These are phyloP conservation scores for Linum trigynum DNA, from an alignment of 345 rosid species.

Conservation along the genomic window DNA sequence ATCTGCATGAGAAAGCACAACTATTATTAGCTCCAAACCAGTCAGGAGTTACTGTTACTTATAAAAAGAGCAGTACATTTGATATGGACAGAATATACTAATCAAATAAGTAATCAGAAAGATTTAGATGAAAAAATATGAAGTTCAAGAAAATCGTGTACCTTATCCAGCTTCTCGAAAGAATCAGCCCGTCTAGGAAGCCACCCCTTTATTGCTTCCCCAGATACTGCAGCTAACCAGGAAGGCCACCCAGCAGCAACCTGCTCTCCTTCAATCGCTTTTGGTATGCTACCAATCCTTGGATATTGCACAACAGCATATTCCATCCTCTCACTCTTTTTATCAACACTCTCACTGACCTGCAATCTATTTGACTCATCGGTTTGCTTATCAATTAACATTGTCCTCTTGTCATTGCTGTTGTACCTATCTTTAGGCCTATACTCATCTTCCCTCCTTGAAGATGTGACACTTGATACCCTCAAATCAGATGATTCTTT, in stretches of 20 bases:
- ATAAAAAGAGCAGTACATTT: neutral
- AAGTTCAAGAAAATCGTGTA: slow-evolving; percentile 25
- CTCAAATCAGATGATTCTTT: slow-evolving; percentile 52
- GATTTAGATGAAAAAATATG: neutral
- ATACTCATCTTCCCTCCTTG: slow-evolving; percentile 65
- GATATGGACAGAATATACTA: neutral
- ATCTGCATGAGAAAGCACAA: slow-evolving; percentile 44
- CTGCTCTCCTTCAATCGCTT: slow-evolving; percentile 81
- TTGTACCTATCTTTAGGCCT: slow-evolving; percentile 45
- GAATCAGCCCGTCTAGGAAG: slow-evolving; percentile 94
- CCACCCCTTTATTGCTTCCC: slow-evolving; percentile 96
- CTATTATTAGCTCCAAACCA: slow-evolving; percentile 6
- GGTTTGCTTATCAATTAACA: slow-evolving; percentile 57
- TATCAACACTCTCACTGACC: slow-evolving; percentile 41
- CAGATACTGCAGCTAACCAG: slow-evolving; percentile 94
- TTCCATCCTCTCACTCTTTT: slow-evolving; percentile 61
- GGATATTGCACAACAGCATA: slow-evolving; percentile 43
- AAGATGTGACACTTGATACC: slow-evolving; percentile 49
- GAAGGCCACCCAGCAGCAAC: slow-evolving; percentile 99
- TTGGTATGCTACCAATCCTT: slow-evolving; percentile 51
- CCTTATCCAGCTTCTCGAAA: slow-evolving; percentile 92
- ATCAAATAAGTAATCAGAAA: neutral
- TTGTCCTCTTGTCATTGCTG: slow-evolving; percentile 44
- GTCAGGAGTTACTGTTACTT: neutral
- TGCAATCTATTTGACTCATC: slow-evolving; percentile 50